Conservation (phyloP, 805 yeast genomes). For the Saccharomycopsis javanensis region DNA sequence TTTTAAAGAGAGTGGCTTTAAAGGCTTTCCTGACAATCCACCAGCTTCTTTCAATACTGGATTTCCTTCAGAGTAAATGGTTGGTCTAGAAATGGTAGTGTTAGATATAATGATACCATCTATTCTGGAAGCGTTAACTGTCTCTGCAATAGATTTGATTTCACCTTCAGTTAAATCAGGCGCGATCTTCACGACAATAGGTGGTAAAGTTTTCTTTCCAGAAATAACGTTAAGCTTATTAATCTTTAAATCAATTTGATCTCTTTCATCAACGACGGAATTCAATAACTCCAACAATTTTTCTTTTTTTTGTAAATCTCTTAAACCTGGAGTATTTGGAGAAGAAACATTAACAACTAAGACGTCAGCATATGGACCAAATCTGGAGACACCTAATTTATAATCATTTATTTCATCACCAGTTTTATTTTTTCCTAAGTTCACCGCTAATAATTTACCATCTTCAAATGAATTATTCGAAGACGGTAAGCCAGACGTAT, state of each 20-base stretch:
- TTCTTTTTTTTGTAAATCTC: slow-evolving; percentile 72
- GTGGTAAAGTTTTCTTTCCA: slow-evolving; percentile 38
- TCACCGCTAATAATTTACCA: slow-evolving; percentile 65
- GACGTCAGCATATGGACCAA: slow-evolving; percentile 82
- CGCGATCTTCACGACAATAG: slow-evolving; percentile 83
- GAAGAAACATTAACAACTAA: slow-evolving; percentile 86
- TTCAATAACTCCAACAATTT: slow-evolving; percentile 60
- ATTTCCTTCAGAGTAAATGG: slow-evolving; percentile 38
- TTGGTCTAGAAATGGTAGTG: slow-evolving; percentile 83
- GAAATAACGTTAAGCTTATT: slow-evolving; percentile 27
- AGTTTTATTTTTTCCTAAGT: slow-evolving; percentile 84
- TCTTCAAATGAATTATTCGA: slow-evolving; percentile 45
- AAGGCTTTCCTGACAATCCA: slow-evolving; percentile 88
- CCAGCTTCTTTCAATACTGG: slow-evolving; percentile 53
- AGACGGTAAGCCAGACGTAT: slow-evolving; percentile 24
- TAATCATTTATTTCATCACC: slow-evolving; percentile 90
- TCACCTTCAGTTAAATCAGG: slow-evolving; percentile 84
- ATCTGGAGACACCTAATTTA: slow-evolving; percentile 68
- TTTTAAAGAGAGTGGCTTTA: slow-evolving; percentile 66
- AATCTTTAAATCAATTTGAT: slow-evolving; percentile 37
- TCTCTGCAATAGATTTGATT: slow-evolving; percentile 68
- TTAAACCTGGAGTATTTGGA: slow-evolving; percentile 92
- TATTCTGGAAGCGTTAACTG: slow-evolving; percentile 66
- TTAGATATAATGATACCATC: slow-evolving; percentile 92
- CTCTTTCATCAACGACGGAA: slow-evolving; percentile 62